phyloP scores from a whole-genome alignment of 805 yeast genomes.

The Sugiyamaella americana region DNA sequence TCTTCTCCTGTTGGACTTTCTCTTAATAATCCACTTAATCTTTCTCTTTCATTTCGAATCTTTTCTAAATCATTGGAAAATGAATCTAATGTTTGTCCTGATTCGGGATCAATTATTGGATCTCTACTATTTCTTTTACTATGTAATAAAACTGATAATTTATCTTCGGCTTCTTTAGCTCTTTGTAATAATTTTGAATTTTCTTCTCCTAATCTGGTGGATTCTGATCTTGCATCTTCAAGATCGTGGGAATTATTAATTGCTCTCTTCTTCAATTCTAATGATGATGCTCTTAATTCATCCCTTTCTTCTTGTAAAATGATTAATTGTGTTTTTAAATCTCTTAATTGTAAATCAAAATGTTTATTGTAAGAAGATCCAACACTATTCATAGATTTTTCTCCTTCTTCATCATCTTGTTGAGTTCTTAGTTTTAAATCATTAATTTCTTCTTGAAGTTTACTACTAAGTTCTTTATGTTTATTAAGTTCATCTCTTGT shows the following conservation, averaged over 20 bases:
- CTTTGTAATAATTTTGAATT: slow-evolving; percentile 9
- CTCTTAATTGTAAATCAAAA: slow-evolving; percentile 69
- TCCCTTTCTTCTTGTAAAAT: slow-evolving; percentile 81
- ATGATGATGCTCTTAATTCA: slow-evolving; percentile 40
- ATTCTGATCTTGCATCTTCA: slow-evolving; percentile 14
- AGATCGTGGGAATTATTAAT: slow-evolving; percentile 22
- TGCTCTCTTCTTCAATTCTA: slow-evolving; percentile 30
- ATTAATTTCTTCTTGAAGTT: slow-evolving; percentile 59
- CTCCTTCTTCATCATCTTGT: slow-evolving; percentile 28
- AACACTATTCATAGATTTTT: slow-evolving; percentile 28
- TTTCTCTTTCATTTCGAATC: slow-evolving; percentile 14
- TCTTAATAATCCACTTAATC: slow-evolving; percentile 9
- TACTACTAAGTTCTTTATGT: slow-evolving; percentile 50
- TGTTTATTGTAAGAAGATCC: slow-evolving; percentile 39
- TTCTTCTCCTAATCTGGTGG: slow-evolving; percentile 11
- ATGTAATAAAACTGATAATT: slow-evolving; percentile 6
- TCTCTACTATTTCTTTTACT: slow-evolving; percentile 11
- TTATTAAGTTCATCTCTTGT: slow-evolving; percentile 66
- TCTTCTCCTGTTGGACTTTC: slow-evolving; percentile 3
- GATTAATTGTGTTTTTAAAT: slow-evolving; percentile 75
- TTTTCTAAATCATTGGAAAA: slow-evolving; percentile 16
- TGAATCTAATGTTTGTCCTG: slow-evolving; percentile 16
- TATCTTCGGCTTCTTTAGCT: slow-evolving; percentile 12
- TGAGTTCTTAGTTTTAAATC: slow-evolving; percentile 55
- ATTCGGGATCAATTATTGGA: slow-evolving; percentile 15